phyloP scores from a whole-genome alignment of 768 basidiomycete genomes.

The Boletus fagicola region DNA sequence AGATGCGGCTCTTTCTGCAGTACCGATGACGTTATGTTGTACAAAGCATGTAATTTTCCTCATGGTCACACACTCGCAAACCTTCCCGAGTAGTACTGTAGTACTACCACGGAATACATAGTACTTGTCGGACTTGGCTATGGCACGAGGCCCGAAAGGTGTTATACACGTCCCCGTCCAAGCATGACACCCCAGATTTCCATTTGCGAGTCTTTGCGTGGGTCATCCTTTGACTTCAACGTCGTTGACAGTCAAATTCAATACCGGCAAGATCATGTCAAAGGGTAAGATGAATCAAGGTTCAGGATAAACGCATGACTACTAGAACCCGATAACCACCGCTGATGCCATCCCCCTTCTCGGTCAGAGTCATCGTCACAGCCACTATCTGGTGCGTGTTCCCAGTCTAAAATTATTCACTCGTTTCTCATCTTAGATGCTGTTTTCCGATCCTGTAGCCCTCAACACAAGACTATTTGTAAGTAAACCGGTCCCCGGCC shows the following conservation, averaged over 20 bases:
- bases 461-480: neutral
- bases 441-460: neutral
- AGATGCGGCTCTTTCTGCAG: conserved; percentile 98
- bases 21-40: conserved; percentile 95
- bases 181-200: neutral
- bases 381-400: neutral
- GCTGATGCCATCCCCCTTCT: neutral
- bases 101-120: too few species aligned
- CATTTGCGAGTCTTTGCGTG: neutral
- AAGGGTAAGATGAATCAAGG: neutral
- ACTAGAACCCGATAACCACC: neutral
- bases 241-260: neutral
- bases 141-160: neutral
- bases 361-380: too few species aligned
- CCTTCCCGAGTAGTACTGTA: neutral
- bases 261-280: too few species aligned
- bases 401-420: neutral
- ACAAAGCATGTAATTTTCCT: conserved; percentile 61
- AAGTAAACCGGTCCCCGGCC: neutral
- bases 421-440: neutral
- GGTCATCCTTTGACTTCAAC: neutral
- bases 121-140: neutral
- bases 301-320: neutral
- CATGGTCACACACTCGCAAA: conserved; percentile 18
- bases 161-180: neutral